A percentile compares a stretch with the other conserved stretches of the same genome.
These are phyloP conservation scores for Pleurotus tuber-regium DNA, from an alignment of 768 basidiomycete species.

Conservation along the genomic window DNA sequence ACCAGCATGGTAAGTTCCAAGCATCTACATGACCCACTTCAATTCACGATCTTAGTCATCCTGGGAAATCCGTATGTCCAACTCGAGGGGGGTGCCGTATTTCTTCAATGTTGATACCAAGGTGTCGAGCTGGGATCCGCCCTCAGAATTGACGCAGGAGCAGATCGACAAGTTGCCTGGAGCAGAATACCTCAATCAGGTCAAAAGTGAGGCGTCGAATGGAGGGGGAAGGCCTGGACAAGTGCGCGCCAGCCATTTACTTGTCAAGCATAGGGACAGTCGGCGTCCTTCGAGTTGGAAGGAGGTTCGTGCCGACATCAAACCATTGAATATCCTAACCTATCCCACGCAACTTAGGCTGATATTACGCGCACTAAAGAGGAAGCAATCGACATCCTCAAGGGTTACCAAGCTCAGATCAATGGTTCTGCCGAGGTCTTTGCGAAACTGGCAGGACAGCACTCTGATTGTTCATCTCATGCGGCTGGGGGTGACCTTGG, in stretches of 20 bases:
- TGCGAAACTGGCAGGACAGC: constrained; percentile 63
- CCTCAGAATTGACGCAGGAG: constrained; percentile 56
- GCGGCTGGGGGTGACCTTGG: constrained; percentile 84
- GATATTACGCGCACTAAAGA: constrained; percentile 86
- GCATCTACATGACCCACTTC: too few species aligned
- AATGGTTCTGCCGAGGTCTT: constrained; percentile 59
- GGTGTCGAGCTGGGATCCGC: constrained; percentile 79
- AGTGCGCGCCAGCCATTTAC: constrained; percentile 92
- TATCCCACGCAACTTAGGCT: constrained; percentile 34
- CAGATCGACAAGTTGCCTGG: constrained; percentile 66
- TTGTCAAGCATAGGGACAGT: constrained; percentile 88
- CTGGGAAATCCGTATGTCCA: constrained; percentile 92
- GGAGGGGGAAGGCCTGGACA: constrained; percentile 37
- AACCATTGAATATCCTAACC: not conserved
- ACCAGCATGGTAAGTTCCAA: constrained; percentile 2
- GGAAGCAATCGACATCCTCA: constrained; percentile 83
- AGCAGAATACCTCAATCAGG: constrained; percentile 43
- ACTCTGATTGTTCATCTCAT: constrained; percentile 93
- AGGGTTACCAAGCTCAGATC: constrained; percentile 62
- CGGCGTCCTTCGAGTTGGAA: constrained; percentile 82
- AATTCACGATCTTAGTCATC: constrained; percentile 17
- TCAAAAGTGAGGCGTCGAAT: constrained; percentile 10
- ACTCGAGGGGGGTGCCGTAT: constrained; percentile 75
- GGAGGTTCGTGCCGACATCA: constrained; percentile 45
- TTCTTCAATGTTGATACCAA: constrained; percentile 77